Evolutionary conservation across 208 protist genomes (phyloP).

Genomic region (Dictyostelium gargantuum): DNA sequence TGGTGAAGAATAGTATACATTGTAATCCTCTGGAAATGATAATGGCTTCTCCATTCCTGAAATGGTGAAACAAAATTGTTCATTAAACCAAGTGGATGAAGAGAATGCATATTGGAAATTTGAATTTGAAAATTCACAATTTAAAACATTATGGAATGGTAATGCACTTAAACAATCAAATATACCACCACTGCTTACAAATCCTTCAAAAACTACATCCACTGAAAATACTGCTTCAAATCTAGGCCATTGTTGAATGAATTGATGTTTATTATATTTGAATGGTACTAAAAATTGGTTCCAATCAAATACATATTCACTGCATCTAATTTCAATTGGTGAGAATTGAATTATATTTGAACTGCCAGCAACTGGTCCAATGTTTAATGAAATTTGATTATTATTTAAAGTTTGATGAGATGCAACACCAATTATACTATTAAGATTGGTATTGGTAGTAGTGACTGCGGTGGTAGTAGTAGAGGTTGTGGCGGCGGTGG

Average conservation of each 20-base stretch:
- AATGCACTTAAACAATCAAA: background rate
- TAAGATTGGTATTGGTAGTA: background rate
- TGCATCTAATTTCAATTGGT: conserved; percentile 29
- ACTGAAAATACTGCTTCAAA: background rate
- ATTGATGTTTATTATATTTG: conserved; percentile 65
- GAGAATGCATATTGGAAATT: conserved; percentile 47
- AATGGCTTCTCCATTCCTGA: background rate
- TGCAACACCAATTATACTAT: background rate
- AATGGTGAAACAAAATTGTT: conserved; percentile 38
- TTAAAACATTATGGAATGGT: conserved; percentile 43
- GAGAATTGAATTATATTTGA: background rate
- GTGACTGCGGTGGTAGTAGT: background rate
- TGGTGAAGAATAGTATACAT: background rate
- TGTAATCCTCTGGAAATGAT: background rate
- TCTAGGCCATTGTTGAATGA: conserved; percentile 60
- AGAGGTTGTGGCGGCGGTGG: too few relatives aligned
- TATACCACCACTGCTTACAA: background rate
- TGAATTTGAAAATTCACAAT: background rate
- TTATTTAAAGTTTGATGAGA: background rate
- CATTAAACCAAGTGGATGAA: conserved; percentile 50
- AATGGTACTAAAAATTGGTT: conserved; percentile 58
- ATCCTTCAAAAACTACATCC: conserved; percentile 41
- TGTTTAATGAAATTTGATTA: background rate
- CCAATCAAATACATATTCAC: conserved; percentile 50
- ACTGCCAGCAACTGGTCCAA: background rate